Evolutionary conservation across 169 alveolate genomes (phyloP).

Genomic region (Perkinsus olseni): DNA sequence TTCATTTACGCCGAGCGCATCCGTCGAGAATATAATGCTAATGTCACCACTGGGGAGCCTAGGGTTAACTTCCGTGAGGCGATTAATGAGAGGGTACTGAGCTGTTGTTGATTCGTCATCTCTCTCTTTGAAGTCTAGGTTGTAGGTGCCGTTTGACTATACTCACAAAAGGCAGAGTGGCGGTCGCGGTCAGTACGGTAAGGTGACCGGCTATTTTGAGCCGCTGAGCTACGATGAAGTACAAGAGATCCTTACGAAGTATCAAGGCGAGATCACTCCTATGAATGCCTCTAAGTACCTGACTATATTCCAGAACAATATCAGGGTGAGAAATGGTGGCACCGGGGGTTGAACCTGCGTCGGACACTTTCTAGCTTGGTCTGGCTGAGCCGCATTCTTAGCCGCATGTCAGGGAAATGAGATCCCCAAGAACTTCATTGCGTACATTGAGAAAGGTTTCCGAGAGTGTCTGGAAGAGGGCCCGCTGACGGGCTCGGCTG

Average conservation of each 20-base stretch:
- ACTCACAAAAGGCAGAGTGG: constrained; percentile 91
- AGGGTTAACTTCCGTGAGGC: constrained; percentile 73
- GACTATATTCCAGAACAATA: constrained; percentile 26
- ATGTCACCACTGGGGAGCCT: constrained; percentile 76
- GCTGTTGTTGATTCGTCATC: not conserved
- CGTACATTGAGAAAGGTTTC: constrained; percentile 89
- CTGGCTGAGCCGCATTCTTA: constrained; percentile 23
- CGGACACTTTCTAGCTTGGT: constrained; percentile 43
- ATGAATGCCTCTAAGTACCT: constrained; percentile 25
- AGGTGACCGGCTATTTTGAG: constrained; percentile 77
- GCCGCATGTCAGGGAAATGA: constrained; percentile 55
- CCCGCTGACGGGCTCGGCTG: constrained; percentile 81
- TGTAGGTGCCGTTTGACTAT: constrained; percentile 64
- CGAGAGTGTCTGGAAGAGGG: constrained; percentile 77
- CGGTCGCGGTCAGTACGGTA: constrained; percentile 96
- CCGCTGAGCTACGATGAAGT: constrained; percentile 61
- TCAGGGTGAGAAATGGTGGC: not conserved
- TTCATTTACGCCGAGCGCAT: constrained; percentile 85
- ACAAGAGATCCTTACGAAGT: constrained; percentile 17
- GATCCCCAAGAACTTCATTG: constrained; percentile 81
- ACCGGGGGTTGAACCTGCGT: not conserved
- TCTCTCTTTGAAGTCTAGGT: not conserved
- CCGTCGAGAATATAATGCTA: constrained; percentile 73
- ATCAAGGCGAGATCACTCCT: constrained; percentile 44
- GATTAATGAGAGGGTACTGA: constrained; percentile 19